These are phyloP conservation scores for Fistulinella staudtii DNA, from an alignment of 1,284 basidiomycete genomes.

Conservation along the genomic window DNA sequence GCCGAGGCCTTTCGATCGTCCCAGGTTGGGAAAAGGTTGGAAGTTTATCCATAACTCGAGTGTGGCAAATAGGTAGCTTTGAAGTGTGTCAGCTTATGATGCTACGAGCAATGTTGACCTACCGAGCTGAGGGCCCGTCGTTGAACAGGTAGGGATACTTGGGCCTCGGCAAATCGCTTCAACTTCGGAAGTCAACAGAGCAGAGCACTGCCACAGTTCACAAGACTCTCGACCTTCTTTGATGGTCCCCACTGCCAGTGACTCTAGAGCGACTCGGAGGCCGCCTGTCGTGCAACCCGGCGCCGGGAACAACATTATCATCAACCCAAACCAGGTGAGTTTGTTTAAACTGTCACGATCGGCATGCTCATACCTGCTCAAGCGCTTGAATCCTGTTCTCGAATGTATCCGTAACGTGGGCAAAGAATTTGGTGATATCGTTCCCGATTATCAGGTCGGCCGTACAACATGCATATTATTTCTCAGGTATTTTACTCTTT, in stretches of 20 bases:
- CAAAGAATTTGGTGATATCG: constrained; percentile 94
- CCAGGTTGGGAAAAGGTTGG: constrained; percentile 15
- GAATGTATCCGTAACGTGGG: constrained; percentile 83
- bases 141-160: too few relatives aligned
- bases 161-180: too few relatives aligned
- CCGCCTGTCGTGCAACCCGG: constrained; percentile 64
- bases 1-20: too few relatives aligned
- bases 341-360: not conserved
- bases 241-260: too few relatives aligned
- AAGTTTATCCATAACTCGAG: constrained; percentile 28
- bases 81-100: too few relatives aligned
- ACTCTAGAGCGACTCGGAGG: too few relatives aligned
- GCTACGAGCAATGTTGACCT: constrained; percentile 20
- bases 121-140: too few relatives aligned
- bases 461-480: constrained; percentile 92
- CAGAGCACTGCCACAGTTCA: not conserved
- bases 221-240: too few relatives aligned
- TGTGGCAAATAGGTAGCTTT: too few relatives aligned
- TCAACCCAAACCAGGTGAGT: constrained; percentile 42
- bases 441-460: constrained; percentile 94
- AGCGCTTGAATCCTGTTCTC: constrained; percentile 89
- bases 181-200: too few relatives aligned
- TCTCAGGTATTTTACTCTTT: constrained; percentile 64
- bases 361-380: constrained; percentile 2
- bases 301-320: constrained; percentile 71